Evolutionary conservation across 1,139 yeast genomes (phyloP), one percentile per base, ranked within the genome.

Genomic region (Yamadazyma epiphylla): DNA sequence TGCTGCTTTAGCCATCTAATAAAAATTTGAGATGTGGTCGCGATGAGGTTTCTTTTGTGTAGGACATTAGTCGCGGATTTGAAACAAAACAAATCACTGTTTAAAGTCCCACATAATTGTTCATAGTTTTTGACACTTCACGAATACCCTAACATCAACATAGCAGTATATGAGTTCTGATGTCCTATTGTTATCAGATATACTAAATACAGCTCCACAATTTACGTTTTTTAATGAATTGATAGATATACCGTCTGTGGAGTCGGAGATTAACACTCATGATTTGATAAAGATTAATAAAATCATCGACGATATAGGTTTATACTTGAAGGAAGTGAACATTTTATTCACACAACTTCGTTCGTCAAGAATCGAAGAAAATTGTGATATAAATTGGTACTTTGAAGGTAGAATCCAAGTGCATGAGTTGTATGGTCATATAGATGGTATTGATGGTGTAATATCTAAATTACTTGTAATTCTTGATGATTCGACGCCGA

Each of bases 1-100:
- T 19, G 69, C 70, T 15, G 74, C 78, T 46, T 74, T 75, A 23
- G 71, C 76, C 82, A 74, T 77, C n/a, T n/a, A n/a, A n/a, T n/a
- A n/a, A n/a, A n/a, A n/a, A n/a, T n/a, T n/a, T n/a, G n/a, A n/a
- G n/a, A n/a, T n/a, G n/a, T n/a, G n/a, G n/a, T n/a, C 29, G 11
- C 30, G 12, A 22, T 12, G 8, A 25, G 15, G 5, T 24, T 16
- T 6, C 11, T 15, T 9, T 11, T 19, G 9, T 11, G 24, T 27
- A 28, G 27, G 27, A 27, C 9, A 21, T 25, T 24, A 23, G 9
- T n/a, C n/a, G n/a, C n/a, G n/a, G n/a, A 13, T 28, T 10, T 28
- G 30, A 28, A 24, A 29, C 31, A 29, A 29, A 19, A 29, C n/a
- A n/a, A n/a, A n/a, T n/a, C n/a, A n/a, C n/a, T n/a, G n/a, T n/a